These are phyloP conservation scores for Aureobasidium uvarum DNA, from an alignment of 2,329 filamentous ascomycete species.

Conservation along the genomic window DNA sequence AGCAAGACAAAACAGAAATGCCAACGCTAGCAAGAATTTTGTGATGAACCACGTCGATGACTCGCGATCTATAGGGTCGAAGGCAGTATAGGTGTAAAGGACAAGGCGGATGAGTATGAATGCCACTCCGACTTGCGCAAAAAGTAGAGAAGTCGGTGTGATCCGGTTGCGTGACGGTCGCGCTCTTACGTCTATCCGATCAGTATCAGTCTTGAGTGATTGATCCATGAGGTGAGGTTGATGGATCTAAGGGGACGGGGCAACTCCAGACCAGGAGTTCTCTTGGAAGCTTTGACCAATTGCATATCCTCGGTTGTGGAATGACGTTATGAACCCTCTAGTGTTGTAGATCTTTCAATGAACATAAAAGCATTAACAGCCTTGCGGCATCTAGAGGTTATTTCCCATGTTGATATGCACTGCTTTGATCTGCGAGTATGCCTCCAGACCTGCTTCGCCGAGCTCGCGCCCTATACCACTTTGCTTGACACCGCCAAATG, in stretches of 20 bases:
- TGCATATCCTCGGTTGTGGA: too few species aligned
- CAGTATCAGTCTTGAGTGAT: too few species aligned
- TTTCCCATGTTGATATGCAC: slow-evolving; percentile 5
- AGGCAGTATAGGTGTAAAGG: background rate
- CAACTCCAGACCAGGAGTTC: too few species aligned
- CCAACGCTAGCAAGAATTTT: background rate
- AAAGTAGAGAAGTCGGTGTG: background rate
- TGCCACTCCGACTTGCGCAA: background rate
- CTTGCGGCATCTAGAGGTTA: background rate
- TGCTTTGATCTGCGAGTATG: slow-evolving; percentile 28
- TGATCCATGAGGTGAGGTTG: too few species aligned
- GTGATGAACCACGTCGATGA: background rate
- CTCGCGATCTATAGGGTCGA: background rate
- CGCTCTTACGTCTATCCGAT: too few species aligned
- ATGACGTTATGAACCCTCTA: too few species aligned
- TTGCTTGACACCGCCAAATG: slow-evolving; percentile 41
- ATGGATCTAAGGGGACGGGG: too few species aligned
- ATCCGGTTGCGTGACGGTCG: too few species aligned
- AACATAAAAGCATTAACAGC: too few species aligned
- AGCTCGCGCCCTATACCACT: slow-evolving; percentile 41
- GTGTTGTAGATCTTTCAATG: too few species aligned
- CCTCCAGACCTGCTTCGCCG: slow-evolving; percentile 29
- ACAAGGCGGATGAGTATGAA: background rate
- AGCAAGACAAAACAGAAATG: background rate
- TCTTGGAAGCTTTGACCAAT: too few species aligned